Evolutionary conservation across 2,329 filamentous ascomycete species (phyloP).

Genomic region (Calonectria hawksworthii): DNA sequence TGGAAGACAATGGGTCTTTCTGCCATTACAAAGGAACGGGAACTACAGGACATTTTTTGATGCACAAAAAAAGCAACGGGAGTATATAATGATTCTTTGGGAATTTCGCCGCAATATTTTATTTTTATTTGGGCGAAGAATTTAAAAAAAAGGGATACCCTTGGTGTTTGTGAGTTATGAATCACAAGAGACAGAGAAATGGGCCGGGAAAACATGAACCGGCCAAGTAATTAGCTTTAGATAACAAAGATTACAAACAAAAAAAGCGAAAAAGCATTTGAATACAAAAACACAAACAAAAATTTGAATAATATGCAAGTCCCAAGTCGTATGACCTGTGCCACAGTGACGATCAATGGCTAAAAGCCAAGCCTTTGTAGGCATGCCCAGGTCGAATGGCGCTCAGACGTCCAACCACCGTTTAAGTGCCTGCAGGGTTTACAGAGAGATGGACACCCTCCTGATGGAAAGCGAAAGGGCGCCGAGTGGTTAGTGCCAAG

Average conservation of each 20-base stretch:
- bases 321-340: slow-evolving; percentile 26
- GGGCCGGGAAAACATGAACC: not conserved
- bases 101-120: no score
- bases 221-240: not conserved
- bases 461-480: not conserved
- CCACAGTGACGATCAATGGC: slow-evolving; percentile 21
- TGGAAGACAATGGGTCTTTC: slow-evolving; percentile 40
- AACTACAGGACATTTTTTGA: slow-evolving; percentile 41
- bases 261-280: slow-evolving; percentile 14
- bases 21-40: slow-evolving; percentile 42
- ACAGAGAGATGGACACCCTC: not conserved
- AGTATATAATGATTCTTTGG: slow-evolving; percentile 6
- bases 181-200: not conserved
- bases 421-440: not conserved
- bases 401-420: slow-evolving; percentile 3
- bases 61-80: slow-evolving; percentile 31
- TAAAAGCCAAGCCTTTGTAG: not conserved
- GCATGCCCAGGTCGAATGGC: not conserved
- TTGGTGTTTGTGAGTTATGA: not conserved
- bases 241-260: not conserved
- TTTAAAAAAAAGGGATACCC: slow-evolving; percentile 2
- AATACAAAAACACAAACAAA: slow-evolving; percentile 24
- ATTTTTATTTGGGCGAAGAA: slow-evolving; percentile 25
- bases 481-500: not conserved
- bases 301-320: slow-evolving; percentile 15